Evolutionary conservation across 2,329 filamentous ascomycete genomes (phyloP).

Genomic region (Helotiales sp.): DNA sequence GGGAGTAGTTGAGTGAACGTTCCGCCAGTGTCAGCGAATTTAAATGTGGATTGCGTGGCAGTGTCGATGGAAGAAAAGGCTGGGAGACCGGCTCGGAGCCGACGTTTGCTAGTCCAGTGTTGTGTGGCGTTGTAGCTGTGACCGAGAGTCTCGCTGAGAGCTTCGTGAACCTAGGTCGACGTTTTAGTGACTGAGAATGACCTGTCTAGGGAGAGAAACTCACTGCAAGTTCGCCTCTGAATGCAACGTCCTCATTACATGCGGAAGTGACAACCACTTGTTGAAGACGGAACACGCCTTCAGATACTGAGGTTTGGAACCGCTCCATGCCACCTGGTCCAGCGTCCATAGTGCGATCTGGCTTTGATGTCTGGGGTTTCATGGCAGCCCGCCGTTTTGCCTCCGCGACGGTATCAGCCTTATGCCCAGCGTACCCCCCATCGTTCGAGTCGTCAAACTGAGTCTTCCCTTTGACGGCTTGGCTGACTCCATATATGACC

Average conservation of each 20-base stretch:
- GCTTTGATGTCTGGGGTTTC: not conserved
- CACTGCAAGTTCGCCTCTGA: conserved; percentile 10
- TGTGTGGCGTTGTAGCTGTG: conserved; percentile 4
- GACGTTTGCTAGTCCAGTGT: conserved; percentile 12
- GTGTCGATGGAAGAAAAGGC: not conserved
- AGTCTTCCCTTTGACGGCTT: not conserved
- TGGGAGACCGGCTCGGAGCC: conserved; percentile 5
- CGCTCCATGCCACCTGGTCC: not conserved
- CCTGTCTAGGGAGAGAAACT: not conserved
- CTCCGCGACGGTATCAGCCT: not conserved
- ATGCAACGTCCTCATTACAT: conserved; percentile 4
- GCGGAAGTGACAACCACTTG: not conserved
- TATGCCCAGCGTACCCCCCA: not conserved
- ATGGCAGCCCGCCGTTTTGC: not conserved
- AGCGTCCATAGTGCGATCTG: not conserved
- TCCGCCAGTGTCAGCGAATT: conserved; percentile 6
- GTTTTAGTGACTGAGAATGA: not conserved
- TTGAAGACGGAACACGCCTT: not conserved
- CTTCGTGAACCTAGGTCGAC: conserved; percentile 1
- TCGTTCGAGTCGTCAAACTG: not conserved
- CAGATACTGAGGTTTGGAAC: not conserved
- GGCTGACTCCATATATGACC: not conserved
- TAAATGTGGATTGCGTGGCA: not conserved
- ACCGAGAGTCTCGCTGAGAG: conserved; percentile 3
- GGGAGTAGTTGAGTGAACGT: conserved; percentile 14